Percentiles rank a stretch among this genome's conserved stretches.
Evolutionary conservation across 2,329 filamentous ascomycete species (phyloP).

Genomic region (Hyphodiscus sp.): DNA sequence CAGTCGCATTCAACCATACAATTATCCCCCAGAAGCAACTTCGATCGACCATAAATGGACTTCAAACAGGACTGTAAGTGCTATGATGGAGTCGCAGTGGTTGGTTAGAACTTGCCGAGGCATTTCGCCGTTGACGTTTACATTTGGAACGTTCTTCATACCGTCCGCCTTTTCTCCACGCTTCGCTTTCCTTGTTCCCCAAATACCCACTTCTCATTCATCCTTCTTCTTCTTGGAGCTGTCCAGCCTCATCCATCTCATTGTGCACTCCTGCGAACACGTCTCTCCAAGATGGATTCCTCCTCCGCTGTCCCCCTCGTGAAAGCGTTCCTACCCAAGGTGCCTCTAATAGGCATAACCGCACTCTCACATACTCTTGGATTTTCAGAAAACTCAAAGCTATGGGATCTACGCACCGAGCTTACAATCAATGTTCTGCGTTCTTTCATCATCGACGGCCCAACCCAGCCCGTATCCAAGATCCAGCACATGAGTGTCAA

Average conservation of each 20-base stretch:
- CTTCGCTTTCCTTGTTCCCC: not conserved
- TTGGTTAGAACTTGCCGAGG: not conserved
- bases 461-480: conserved; percentile 42
- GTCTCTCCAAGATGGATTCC: not conserved
- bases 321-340: conserved; percentile 38
- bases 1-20: not conserved
- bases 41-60: not conserved
- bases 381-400: conserved; percentile 62
- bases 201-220: not conserved
- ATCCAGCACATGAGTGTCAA: conserved; percentile 56
- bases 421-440: conserved; percentile 68
- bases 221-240: not conserved
- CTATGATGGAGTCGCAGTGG: not conserved
- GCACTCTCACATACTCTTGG: conserved; percentile 58
- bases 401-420: conserved; percentile 73
- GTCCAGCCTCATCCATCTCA: not conserved
- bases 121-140: not conserved
- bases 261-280: too few relatives aligned
- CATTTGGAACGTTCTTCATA: not conserved
- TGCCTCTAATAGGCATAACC: conserved; percentile 58
- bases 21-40: not conserved
- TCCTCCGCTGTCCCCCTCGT: conserved; percentile 18
- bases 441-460: conserved; percentile 43
- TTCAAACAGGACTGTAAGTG: not conserved
- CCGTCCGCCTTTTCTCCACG: not conserved